Base-by-base conservation (phyloP, 805 yeast genomes). In the Pichia heedii region DNA sequence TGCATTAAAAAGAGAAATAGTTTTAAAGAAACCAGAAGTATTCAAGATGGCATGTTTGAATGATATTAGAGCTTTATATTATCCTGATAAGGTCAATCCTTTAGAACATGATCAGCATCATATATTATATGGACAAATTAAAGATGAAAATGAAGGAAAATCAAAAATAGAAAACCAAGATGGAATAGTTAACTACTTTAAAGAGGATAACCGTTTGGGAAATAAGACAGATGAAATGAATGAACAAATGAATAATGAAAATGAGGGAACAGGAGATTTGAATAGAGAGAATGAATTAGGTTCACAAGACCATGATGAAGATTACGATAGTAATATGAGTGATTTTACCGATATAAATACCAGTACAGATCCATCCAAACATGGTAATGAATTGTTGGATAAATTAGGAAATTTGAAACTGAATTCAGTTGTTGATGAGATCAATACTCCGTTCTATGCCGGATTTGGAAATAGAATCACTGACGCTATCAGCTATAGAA, bases 401-500 rank as follows among this genome's bases (percentile, higher is more conserved):
- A 18, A 38, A 36, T 24, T 41, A n/a, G 36, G 18, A 10, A 34
- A 42, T 13, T 26, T 35, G 13, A 33, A 39, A 30, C 20, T 39
- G 8, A 29, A 29, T 20, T 30, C 32, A 15, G 77, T 72, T 34
- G 73, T 40, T 34, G 44, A 46, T 37, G 49, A 46, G 30, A 42
- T 27, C 15, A 41, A 43, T 39, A 83, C 90, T 0, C 96, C 97
- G 4, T 93, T 93, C 57, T 88, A 86, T 62, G 98, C 98, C 13
- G 98, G 98, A 0, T 93, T 93, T 62, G 98, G 98, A 26, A 93
- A 93, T 58, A 70, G 95, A 51, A 93, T 93, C 47, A 93, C 98
- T 2, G 98, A 93, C 65, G 97, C 97, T 7, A 74, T 93, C 42
- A 85, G 96, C 43, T 93, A 93, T 60, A 72, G 97, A 54, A 83